Conservation (phyloP, 495 filamentous ascomycete genomes). For the Penicillium alfredii region DNA sequence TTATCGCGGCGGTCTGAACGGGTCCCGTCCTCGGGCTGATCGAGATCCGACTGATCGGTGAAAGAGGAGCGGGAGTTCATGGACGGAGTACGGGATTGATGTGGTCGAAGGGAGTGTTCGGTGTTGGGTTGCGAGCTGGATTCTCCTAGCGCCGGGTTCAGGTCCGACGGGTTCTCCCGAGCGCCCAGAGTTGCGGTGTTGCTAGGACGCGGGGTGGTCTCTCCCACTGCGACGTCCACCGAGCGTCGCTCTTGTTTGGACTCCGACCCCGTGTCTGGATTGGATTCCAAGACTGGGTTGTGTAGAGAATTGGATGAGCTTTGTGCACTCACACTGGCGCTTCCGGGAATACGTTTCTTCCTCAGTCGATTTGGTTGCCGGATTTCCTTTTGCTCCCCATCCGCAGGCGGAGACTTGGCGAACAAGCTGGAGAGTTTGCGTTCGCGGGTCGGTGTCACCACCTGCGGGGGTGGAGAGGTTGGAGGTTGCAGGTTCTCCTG, state of each 20-base stretch:
- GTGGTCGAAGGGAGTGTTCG: slow-evolving; percentile 54
- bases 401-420: slow-evolving; percentile 52
- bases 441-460: slow-evolving; percentile 62
- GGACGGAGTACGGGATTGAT: slow-evolving; percentile 61
- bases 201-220: slow-evolving; percentile 28
- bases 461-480: slow-evolving; percentile 31
- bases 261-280: slow-evolving; percentile 13
- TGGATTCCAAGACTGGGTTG: slow-evolving; percentile 26
- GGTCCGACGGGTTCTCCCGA: slow-evolving; percentile 16
- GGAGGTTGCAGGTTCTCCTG: slow-evolving; percentile 39
- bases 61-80: slow-evolving; percentile 66
- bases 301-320: slow-evolving; percentile 75
- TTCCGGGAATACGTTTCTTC: slow-evolving; percentile 72
- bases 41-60: slow-evolving; percentile 70
- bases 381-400: slow-evolving; percentile 49
- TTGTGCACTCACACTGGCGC: slow-evolving; percentile 74
- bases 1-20: slow-evolving; percentile 59
- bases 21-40: slow-evolving; percentile 55
- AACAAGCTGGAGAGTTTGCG: slow-evolving; percentile 65
- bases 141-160: slow-evolving; percentile 15
- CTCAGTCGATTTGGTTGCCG: slow-evolving; percentile 77
- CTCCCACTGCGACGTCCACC: slow-evolving; percentile 20
- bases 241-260: slow-evolving; percentile 12
- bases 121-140: slow-evolving; percentile 18
- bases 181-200: slow-evolving; percentile 22